Percentiles rank a stretch among this genome's conserved stretches.
Evolutionary conservation across 108 stramenopile genomes (phyloP).

Genomic region (Cyclotella kingstonii): DNA sequence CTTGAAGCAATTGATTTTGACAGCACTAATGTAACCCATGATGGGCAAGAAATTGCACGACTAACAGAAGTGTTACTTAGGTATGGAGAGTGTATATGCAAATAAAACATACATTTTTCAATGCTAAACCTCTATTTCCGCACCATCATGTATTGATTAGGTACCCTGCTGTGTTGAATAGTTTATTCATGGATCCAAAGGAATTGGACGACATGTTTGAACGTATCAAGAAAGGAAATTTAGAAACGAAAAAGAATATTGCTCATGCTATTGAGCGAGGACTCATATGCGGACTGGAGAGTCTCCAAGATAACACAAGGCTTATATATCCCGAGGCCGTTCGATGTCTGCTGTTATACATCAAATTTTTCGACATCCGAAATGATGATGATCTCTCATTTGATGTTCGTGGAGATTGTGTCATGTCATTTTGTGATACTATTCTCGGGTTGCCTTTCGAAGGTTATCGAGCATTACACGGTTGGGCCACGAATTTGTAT

Average conservation of each 20-base stretch:
- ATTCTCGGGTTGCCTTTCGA: conserved; percentile 36
- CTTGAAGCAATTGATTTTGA: conserved; percentile 32
- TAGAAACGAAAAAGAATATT: conserved; percentile 40
- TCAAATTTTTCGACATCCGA: conserved; percentile 56
- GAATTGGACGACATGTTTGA: conserved; percentile 59
- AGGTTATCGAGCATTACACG: conserved; percentile 55
- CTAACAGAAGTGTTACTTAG: conserved; percentile 63
- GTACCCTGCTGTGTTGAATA: conserved; percentile 61
- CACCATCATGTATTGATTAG: no score
- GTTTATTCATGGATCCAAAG: conserved; percentile 60
- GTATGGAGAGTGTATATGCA: no score
- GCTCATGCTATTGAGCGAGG: conserved; percentile 60
- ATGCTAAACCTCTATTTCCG: no score
- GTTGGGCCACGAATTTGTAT: conserved; percentile 54
- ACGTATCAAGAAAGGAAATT: conserved; percentile 27
- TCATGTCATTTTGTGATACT: conserved; percentile 37
- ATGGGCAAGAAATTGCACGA: conserved; percentile 44
- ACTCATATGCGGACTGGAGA: conserved; percentile 56
- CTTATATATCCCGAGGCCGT: conserved; percentile 68
- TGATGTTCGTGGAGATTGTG: conserved; percentile 29
- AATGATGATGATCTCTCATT: conserved; percentile 24
- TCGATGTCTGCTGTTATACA: conserved; percentile 60
- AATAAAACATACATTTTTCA: no score
- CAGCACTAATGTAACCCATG: conserved; percentile 7
- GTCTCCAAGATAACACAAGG: conserved; percentile 40